Percentiles rank a stretch among this genome's conserved stretches.
Evolutionary conservation across 2,329 filamentous ascomycete species (phyloP).

Genomic region (Thelonectria discophora): DNA sequence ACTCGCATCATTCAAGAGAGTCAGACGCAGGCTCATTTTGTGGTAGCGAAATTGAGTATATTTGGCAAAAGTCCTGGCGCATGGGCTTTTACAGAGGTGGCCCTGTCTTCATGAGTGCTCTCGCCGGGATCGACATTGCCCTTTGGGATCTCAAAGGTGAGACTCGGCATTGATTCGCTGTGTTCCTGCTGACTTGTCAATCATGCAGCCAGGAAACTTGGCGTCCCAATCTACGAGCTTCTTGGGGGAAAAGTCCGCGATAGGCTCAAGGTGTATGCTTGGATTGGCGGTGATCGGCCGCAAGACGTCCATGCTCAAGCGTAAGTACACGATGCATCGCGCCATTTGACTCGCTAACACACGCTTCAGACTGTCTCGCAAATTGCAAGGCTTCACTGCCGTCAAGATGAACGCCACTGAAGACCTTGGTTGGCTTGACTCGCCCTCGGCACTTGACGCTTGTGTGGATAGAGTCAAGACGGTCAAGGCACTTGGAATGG

Average conservation of each 20-base stretch:
- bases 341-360: not conserved
- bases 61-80: conserved; percentile 80
- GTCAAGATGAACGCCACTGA: conserved; percentile 86
- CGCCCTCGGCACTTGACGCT: conserved; percentile 68
- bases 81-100: conserved; percentile 80
- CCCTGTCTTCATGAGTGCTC: conserved; percentile 81
- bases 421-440: conserved; percentile 80
- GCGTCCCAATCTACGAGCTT: conserved; percentile 76
- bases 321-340: conserved; percentile 44
- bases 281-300: conserved; percentile 81
- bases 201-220: conserved; percentile 53
- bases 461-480: conserved; percentile 73
- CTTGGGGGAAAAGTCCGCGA: conserved; percentile 78
- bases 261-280: conserved; percentile 77
- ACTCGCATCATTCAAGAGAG: rapidly evolving
- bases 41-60: conserved; percentile 76
- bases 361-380: conserved; percentile 56
- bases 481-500: conserved; percentile 75
- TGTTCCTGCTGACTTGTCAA: not conserved
- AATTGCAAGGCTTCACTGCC: conserved; percentile 69
- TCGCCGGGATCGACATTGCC: conserved; percentile 81
- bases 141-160: conserved; percentile 78
- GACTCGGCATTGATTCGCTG: rapidly evolving
- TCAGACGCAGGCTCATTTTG: not conserved
- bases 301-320: conserved; percentile 71